Base-by-base conservation (phyloP, 2,329 filamentous ascomycete genomes). In the Cladosporium sp. region DNA sequence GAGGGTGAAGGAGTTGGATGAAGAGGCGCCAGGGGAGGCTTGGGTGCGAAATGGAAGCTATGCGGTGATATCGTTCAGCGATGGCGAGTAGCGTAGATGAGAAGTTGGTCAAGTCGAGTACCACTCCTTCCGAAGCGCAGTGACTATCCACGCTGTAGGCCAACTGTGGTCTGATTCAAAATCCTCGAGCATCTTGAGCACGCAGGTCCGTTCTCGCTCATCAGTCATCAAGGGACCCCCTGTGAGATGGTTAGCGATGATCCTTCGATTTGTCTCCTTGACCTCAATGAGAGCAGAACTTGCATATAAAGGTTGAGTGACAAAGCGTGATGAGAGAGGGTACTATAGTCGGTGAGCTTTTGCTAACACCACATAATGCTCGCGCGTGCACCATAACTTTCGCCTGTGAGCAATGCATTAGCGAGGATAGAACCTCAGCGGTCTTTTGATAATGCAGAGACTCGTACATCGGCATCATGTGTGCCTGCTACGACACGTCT, bases 11-110 rank as follows among this genome's bases (percentile, higher is more conserved):
- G 87, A 1, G 88, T 86, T 5, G 87, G 84, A 15, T 83, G 89
- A 54, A 79, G 58, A 41, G 86, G 67, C 52, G 78, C 82, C 18
- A 79, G 92, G 51, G 87, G 88, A 68, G 30, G 36, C 32, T n/a
- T 97, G 92, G 92, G 91, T 89, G 0, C 97, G 91, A 90, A 87
- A 82, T 64, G 92, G 92, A 37, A 96, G 96, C 70, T 97, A 89
- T 88, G 92, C 92, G 5, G 89, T 97, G n/a, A 84, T 95, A 4
- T 90, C 88, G 24, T 89, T 90, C 62, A 89, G 80, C 40, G 79
- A 85, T 59, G 87, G 87, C 0, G 86, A 87, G 66, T 27, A 43
- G 40, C 30, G 22, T 22, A 27, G 22, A 29, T 43, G 40, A 29
- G n/a, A 27, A 30, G 22, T 43, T 22, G 22, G 30, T 43, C 40